phyloP scores from a whole-genome alignment of 768 basidiomycete genomes.

The Suillus bovinus region DNA sequence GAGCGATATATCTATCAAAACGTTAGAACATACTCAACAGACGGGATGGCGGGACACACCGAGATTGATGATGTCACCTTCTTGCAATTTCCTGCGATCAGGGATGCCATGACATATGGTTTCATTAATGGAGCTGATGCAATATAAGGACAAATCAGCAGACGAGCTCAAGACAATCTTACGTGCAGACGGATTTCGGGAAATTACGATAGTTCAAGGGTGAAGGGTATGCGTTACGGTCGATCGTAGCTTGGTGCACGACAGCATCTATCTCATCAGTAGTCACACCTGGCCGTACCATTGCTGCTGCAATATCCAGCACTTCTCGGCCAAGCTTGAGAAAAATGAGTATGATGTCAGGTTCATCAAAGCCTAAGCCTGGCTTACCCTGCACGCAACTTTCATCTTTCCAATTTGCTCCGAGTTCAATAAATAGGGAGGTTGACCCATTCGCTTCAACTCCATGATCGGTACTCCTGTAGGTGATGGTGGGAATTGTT shows the following conservation, averaged over 20 bases:
- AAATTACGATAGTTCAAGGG: constrained; percentile 89
- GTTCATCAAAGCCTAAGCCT: constrained; percentile 7
- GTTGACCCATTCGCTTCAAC: constrained; percentile 54
- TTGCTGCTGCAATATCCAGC: constrained; percentile 87
- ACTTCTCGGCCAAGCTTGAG: constrained; percentile 84
- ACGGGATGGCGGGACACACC: constrained; percentile 44
- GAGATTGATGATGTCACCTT: constrained; percentile 97
- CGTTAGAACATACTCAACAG: constrained; percentile 20
- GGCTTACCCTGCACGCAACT: constrained; percentile 74
- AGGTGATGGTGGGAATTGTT: constrained; percentile 11
- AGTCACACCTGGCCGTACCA: constrained; percentile 87
- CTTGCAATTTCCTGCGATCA: constrained; percentile 76
- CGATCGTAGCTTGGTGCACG: constrained; percentile 89
- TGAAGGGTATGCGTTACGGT: constrained; percentile 91
- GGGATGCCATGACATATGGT: constrained; percentile 98
- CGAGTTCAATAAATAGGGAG: constrained; percentile 61
- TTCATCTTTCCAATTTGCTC: constrained; percentile 92
- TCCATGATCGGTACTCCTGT: constrained; percentile 64
- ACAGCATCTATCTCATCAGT: constrained; percentile 95
- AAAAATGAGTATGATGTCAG: background rate
- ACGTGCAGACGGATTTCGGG: constrained; percentile 98
- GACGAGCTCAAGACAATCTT: constrained; percentile 34
- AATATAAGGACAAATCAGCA: constrained; percentile 9
- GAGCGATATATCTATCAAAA: constrained; percentile 65
- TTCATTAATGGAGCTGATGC: constrained; percentile 82